Base-by-base conservation (phyloP, 2,329 filamentous ascomycete species). In the Ceratocystis papillata region DNA sequence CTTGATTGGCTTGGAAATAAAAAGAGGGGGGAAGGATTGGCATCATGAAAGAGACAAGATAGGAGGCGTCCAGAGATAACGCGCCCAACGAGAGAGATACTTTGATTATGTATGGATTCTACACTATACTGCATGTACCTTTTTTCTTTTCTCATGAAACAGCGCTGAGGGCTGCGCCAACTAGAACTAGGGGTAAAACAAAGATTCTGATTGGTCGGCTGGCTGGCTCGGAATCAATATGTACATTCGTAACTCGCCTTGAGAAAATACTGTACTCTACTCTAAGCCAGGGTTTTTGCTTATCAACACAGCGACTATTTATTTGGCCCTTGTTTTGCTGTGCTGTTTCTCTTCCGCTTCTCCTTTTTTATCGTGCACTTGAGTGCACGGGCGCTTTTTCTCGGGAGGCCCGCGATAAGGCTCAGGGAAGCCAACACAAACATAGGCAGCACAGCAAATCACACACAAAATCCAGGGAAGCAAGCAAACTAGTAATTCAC, bases 371-470 rank as follows among this genome's bases (percentile, higher is more conserved):
- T 28, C 55, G 17, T 33, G 25, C 53, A 25, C 33, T 30, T 8
- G 10, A 17, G 33, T 30, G 53, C 55, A 59, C 55, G 55, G 55
- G 28, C 55, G 55, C 55, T 10, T 1, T 37, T 59, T 59, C 17
- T 59, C 55, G 55, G 55, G 30, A 59, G 55, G 55, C 55, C 55
- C 55, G 55, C 30, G 46, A 22, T 48, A 48, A 22, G 5, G 46
- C 20, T 8, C 25, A 53, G 2, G 20, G 22, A 25, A 53, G 48
- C 20, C 17, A 8, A 15, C 17, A 50, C 17, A 6, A 15, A 17
- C 22, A 53, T 10, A 15, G 25, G 2, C 8, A 15, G 5, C 48
- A 28, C 4, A 15, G 12, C 48, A 28, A 2, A 53, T 3, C 22
- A 12, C 6, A 2, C 10, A 28, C 28, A 28, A 28, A 3, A 28